These are phyloP conservation scores for Pyrenochaeta sp. DNA, from an alignment of 2,329 filamentous ascomycete species.

Conservation along the genomic window DNA sequence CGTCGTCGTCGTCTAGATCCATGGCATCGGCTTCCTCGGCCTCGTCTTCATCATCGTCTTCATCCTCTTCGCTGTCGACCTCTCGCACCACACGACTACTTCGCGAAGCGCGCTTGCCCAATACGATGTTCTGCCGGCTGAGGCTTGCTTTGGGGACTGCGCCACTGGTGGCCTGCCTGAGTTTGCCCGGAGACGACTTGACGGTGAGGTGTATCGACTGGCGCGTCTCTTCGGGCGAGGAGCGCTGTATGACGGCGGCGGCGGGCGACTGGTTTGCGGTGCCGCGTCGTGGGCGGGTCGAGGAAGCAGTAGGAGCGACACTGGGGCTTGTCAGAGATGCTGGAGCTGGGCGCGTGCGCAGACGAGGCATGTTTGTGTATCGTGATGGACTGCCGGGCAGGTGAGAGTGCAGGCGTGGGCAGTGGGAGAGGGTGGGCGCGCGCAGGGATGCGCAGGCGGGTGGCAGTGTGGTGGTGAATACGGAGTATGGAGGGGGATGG, in stretches of 20 bases:
- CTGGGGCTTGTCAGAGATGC: slow-evolving; percentile 43
- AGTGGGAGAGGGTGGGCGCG: slow-evolving; percentile 13
- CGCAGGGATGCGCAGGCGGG: slow-evolving; percentile 28
- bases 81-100: slow-evolving; percentile 51
- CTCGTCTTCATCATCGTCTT: slow-evolving; percentile 49
- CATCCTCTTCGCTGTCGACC: slow-evolving; percentile 53
- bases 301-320: slow-evolving; percentile 46
- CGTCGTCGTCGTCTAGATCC: slow-evolving; percentile 48
- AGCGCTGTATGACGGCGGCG: slow-evolving; percentile 49
- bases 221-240: slow-evolving; percentile 53
- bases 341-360: slow-evolving; percentile 47
- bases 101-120: slow-evolving; percentile 49
- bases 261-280: slow-evolving; percentile 44
- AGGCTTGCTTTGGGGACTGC: slow-evolving; percentile 38
- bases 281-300: slow-evolving; percentile 49
- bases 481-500: slow-evolving; percentile 19
- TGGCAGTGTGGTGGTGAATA: slow-evolving; percentile 28
- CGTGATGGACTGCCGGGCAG: slow-evolving; percentile 6
- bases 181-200: slow-evolving; percentile 59
- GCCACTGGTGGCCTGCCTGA: slow-evolving; percentile 57
- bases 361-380: slow-evolving; percentile 43
- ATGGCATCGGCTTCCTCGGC: slow-evolving; percentile 53
- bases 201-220: slow-evolving; percentile 60
- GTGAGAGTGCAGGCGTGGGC: slow-evolving; percentile 7
- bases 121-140: slow-evolving; percentile 47